These are phyloP conservation scores for Trichoderma sp. DNA, from an alignment of 2,329 filamentous ascomycete species.

Conservation along the genomic window DNA sequence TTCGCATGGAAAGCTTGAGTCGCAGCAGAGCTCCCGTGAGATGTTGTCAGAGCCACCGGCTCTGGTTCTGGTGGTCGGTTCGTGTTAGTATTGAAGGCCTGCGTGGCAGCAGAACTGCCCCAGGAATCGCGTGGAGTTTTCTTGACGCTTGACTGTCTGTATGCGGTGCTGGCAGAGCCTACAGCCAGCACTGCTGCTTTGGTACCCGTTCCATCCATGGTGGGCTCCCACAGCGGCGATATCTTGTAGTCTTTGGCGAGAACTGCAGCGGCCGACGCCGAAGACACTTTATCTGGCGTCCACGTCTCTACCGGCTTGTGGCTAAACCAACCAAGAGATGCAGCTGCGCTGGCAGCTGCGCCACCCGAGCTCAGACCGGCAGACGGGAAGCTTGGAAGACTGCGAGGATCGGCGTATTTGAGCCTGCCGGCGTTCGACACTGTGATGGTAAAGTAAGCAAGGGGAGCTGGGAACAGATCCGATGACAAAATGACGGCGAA, in stretches of 20 bases:
- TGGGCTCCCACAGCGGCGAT: conserved; percentile 57
- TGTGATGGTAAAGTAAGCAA: conserved; percentile 22
- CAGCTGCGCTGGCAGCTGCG: conserved; percentile 70
- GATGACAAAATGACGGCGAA: neutral
- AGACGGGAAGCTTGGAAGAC: conserved; percentile 73
- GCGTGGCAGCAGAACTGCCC: conserved; percentile 68
- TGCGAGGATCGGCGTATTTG: conserved; percentile 68
- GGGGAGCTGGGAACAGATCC: neutral
- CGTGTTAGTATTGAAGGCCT: conserved; percentile 52
- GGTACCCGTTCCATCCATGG: conserved; percentile 63
- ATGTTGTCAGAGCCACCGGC: conserved; percentile 21
- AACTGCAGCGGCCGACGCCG: conserved; percentile 46
- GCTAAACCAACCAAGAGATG: conserved; percentile 69
- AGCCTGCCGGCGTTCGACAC: conserved; percentile 44
- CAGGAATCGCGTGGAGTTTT: conserved; percentile 35
- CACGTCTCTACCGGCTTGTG: conserved; percentile 63
- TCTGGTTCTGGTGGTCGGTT: conserved; percentile 23
- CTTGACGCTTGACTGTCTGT: conserved; percentile 27
- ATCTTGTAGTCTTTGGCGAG: conserved; percentile 44
- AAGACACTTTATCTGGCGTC: conserved; percentile 59
- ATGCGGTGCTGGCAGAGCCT: conserved; percentile 36
- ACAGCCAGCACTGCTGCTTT: conserved; percentile 70
- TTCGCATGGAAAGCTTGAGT: conserved; percentile 40
- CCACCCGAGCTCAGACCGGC: conserved; percentile 55
- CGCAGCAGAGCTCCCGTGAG: conserved; percentile 30